Evolutionary conservation across 306 rosid genomes (phyloP), one percentile per base, ranked within the genome.

Genomic region (Lathyrus aphaca): DNA sequence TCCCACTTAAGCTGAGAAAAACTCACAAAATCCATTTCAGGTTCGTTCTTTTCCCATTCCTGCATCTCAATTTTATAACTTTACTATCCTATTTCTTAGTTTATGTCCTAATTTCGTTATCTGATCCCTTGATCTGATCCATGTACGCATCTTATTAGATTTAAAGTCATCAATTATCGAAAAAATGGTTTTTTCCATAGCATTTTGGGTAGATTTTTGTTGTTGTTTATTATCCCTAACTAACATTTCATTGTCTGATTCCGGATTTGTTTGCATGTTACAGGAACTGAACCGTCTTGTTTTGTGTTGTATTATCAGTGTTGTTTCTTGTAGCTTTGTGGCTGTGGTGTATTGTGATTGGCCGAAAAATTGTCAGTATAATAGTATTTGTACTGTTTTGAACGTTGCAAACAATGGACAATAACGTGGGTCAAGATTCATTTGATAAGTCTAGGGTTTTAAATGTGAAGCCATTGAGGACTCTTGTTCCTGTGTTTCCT

Each of bases 401-500:
- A 63, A 74, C n/a, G 57, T 73, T 71, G 76, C 43, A 35, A 35
- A 72, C 56, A 40, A 92, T 92, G 98, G 96, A 87, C 14, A 88
- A 83, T 57, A 77, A 78, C 70, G 35, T 81, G 63, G 91, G 88
- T 69, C 89, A 84, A 45, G 91, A 85, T 35, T 50, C 91, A 11
- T 40, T 86, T 83, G 98, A 93, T 74, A 93, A 90, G 82, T 88
- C 96, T 38, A 88, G 88, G 83, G 93, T 93, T 74, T 83, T 93
- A 71, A 84, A 85, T 82, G 88, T 93, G 15, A 93, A 71, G 82
- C 98, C 98, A 1, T 72, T 93, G 76, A 86, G 96, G 54, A 84
- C 83, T 17, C 96, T 93, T 72, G 85, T 83, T 30, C 98, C 98
- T 3, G 82, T 88, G 35, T 93, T 93, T 56, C 88, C 96, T 50